These are phyloP conservation scores for Fusarium drepaniforme DNA, from an alignment of 2,329 filamentous ascomycete genomes.

Conservation along the genomic window DNA sequence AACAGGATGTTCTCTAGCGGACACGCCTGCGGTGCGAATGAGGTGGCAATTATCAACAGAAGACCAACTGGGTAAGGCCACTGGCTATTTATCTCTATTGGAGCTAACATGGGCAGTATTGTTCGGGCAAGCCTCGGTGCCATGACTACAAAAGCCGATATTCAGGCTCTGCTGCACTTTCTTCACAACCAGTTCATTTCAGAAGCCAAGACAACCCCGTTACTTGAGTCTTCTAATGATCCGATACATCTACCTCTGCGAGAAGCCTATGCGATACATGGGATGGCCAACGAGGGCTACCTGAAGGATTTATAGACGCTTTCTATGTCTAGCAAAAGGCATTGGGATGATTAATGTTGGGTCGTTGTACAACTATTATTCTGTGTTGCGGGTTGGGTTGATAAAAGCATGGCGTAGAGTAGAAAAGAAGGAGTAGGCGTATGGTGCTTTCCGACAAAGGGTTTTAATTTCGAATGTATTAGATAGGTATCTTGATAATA, in stretches of 20 bases:
- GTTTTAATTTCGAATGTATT: background rate
- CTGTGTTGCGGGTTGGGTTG: background rate
- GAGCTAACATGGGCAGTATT: slow-evolving; percentile 55
- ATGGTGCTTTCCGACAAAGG: background rate
- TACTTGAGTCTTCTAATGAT: slow-evolving; percentile 26
- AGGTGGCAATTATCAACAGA: slow-evolving; percentile 64
- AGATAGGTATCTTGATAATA: background rate
- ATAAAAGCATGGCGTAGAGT: background rate
- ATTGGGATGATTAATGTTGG: background rate
- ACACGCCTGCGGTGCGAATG: slow-evolving; percentile 68
- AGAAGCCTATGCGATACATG: slow-evolving; percentile 24
- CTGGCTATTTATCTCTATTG: too few species aligned
- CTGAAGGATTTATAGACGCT: background rate
- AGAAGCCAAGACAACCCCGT: background rate
- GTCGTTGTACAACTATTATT: background rate
- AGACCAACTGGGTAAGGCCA: slow-evolving; percentile 63
- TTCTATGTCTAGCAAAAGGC: accelerated
- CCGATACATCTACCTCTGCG: slow-evolving; percentile 23
- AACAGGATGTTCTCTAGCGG: slow-evolving; percentile 66
- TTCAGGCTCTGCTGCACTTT: slow-evolving; percentile 63
- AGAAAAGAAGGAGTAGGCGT: background rate
- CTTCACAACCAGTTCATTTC: slow-evolving; percentile 45
- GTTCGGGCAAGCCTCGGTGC: slow-evolving; percentile 72
- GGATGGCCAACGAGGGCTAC: slow-evolving; percentile 1
- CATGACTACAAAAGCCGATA: slow-evolving; percentile 69